These are phyloP conservation scores for Cutaneotrichosporon spelunceum DNA, from an alignment of 1,284 basidiomycete genomes.

Conservation along the genomic window DNA sequence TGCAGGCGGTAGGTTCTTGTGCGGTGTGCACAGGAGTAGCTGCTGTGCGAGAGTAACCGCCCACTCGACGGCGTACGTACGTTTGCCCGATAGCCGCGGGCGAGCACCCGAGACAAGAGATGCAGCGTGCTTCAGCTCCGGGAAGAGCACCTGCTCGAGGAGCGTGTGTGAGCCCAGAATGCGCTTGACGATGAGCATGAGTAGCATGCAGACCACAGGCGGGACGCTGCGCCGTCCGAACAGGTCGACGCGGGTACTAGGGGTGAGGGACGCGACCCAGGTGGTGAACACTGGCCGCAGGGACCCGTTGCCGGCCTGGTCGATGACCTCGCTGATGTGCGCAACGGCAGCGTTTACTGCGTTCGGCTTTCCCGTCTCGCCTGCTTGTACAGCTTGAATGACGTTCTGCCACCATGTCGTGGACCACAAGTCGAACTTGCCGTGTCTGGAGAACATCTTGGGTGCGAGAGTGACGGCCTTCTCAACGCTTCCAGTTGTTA, in stretches of 20 bases:
- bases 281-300: slow-evolving; percentile 26
- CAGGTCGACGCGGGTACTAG: slow-evolving; percentile 23
- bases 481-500: slow-evolving; percentile 26
- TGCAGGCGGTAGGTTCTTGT: slow-evolving; percentile 34
- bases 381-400: slow-evolving; percentile 28
- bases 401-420: slow-evolving; percentile 36
- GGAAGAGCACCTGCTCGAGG: slow-evolving; percentile 35
- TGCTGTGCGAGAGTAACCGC: slow-evolving; percentile 38
- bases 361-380: slow-evolving; percentile 16
- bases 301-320: slow-evolving; percentile 19
- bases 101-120: slow-evolving; percentile 24
- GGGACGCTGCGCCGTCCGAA: slow-evolving; percentile 27
- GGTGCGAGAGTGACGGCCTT: slow-evolving; percentile 25
- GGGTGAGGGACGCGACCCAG: slow-evolving; percentile 29
- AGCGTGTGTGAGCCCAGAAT: slow-evolving; percentile 31
- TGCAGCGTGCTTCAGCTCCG: slow-evolving; percentile 38
- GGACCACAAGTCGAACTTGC: slow-evolving; percentile 35
- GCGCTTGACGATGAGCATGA: slow-evolving; percentile 35
- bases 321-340: slow-evolving; percentile 33
- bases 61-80: slow-evolving; percentile 31
- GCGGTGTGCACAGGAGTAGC: slow-evolving; percentile 36
- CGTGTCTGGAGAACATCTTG: slow-evolving; percentile 36
- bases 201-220: slow-evolving; percentile 28
- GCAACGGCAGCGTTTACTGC: slow-evolving; percentile 22
- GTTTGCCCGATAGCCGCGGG: slow-evolving; percentile 31